These are phyloP conservation scores for Ephemerocybe angulata DNA, from an alignment of 768 basidiomycete genomes.

Conservation along the genomic window DNA sequence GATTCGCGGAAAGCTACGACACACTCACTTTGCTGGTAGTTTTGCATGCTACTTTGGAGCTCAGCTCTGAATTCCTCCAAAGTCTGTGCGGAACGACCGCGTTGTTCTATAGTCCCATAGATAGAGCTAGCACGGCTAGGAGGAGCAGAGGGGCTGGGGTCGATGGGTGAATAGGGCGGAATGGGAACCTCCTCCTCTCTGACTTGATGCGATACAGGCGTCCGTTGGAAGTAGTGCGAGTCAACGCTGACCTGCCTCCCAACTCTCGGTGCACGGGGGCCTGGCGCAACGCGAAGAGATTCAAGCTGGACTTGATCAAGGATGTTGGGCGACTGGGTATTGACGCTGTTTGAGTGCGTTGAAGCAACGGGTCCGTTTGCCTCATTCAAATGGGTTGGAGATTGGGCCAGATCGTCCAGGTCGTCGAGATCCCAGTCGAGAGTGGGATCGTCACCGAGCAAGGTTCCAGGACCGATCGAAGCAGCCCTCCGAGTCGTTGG, in stretches of 20 bases:
- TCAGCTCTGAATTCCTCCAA: conserved; percentile 39
- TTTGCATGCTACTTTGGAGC: conserved; percentile 16
- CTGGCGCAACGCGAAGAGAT: not conserved
- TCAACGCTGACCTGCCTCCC: conserved; percentile 33
- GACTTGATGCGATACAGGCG: conserved; percentile 31
- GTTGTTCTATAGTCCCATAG: conserved; percentile 5
- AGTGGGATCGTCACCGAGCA: conserved; percentile 27
- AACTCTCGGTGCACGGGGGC: not conserved
- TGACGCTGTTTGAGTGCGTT: not conserved
- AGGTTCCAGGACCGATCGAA: conserved; percentile 47
- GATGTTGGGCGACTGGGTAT: not conserved
- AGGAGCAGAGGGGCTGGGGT: conserved; percentile 16
- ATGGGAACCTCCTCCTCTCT: conserved; percentile 24
- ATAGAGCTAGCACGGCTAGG: conserved; percentile 5
- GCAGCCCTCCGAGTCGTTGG: conserved; percentile 31
- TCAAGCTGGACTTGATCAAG: not conserved
- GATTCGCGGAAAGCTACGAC: not conserved
- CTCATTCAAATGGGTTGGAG: not conserved
- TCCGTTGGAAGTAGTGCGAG: conserved; percentile 29
- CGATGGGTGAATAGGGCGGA: conserved; percentile 35
- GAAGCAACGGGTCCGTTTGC: not conserved
- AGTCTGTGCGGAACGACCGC: conserved; percentile 25
- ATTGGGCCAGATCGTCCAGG: conserved; percentile 6
- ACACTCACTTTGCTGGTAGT: conserved; percentile 16
- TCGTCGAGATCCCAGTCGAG: conserved; percentile 22